Evolutionary conservation across 1,284 basidiomycete species (phyloP), one percentile per base, ranked within the genome.

Genomic region (Schizopora paradoxa): DNA sequence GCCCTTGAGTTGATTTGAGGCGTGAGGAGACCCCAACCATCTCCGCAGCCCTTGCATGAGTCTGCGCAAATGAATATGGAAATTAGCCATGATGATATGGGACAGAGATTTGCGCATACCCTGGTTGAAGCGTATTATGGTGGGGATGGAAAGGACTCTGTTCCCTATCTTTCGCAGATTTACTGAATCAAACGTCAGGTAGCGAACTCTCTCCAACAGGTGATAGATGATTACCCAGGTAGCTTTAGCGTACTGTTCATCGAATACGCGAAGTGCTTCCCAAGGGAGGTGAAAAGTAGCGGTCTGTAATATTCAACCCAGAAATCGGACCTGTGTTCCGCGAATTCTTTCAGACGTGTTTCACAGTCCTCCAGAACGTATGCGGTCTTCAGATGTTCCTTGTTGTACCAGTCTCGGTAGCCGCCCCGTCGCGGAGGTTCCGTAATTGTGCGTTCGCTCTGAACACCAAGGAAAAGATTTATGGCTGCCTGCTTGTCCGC

Each of bases 401-500:
- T 70, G 33, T 82, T 70, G 63, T 79, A 96, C 93, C 93, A 96
- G 47, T 85, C 71, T 52, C 79, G 79, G 61, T 96, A 96, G 13
- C 70, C 85, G 41, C 70, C 75, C 19, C 77, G 73, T 14, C 74
- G 70, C 1, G 72, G 67, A 0, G 73, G 65, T 7, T 69, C 70
- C 1, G 65, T 60, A 25, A 72, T 65, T 0, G 70, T 66, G 37
- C 72, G 72, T 54, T 85, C 82, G 22, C 65, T 68, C 33, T 80
- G 75, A 2, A 96, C 79, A 10, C 95, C 94, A 2, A 99, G 80
- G 64, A 99, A 99, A 19, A 98, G 75, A 63, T 99, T 95, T 63
- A 98, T 99, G 0, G 96, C 93, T 1, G 89, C 79, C 65, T 99
- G 96, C 65, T 99, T 99, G 65, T 99, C 96, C 1, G 91, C 93